Evolutionary conservation across 2,329 filamentous ascomycete species (phyloP).

Genomic region (Cytospora chrysosperma): DNA sequence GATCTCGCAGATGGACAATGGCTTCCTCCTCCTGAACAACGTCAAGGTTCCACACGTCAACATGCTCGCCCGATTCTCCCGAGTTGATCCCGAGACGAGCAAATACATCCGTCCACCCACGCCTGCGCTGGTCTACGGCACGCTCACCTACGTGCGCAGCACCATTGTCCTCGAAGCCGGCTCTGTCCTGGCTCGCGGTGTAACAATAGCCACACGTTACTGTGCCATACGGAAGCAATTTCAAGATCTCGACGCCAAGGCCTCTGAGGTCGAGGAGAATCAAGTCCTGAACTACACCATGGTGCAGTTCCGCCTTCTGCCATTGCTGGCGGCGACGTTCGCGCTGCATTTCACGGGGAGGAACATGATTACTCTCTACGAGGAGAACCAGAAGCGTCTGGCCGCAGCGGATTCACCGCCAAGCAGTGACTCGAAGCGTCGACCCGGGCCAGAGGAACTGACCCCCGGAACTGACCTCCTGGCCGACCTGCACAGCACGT

Average conservation of each 20-base stretch:
- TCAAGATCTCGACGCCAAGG: conserved; percentile 66
- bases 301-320: conserved; percentile 72
- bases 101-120: conserved; percentile 67
- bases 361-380: conserved; percentile 71
- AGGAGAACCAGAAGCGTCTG: conserved; percentile 71
- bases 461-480: conserved; percentile 65
- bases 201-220: conserved; percentile 76
- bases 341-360: conserved; percentile 79
- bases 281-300: conserved; percentile 80
- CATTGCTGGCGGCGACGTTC: conserved; percentile 70
- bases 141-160: conserved; percentile 72
- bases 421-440: conserved; percentile 42
- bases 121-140: conserved; percentile 70
- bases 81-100: conserved; percentile 65
- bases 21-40: conserved; percentile 74
- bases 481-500: conserved; percentile 74
- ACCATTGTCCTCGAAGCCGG: conserved; percentile 74
- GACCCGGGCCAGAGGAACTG: conserved; percentile 66
- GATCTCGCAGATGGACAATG: conserved; percentile 65
- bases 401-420: conserved; percentile 35
- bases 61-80: conserved; percentile 71
- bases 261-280: conserved; percentile 58
- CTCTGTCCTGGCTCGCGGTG: conserved; percentile 68
- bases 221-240: conserved; percentile 74
- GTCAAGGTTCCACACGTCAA: conserved; percentile 72